Evolutionary conservation across 2,329 filamentous ascomycete species (phyloP).

Genomic region (Aspergillus bombycis): DNA sequence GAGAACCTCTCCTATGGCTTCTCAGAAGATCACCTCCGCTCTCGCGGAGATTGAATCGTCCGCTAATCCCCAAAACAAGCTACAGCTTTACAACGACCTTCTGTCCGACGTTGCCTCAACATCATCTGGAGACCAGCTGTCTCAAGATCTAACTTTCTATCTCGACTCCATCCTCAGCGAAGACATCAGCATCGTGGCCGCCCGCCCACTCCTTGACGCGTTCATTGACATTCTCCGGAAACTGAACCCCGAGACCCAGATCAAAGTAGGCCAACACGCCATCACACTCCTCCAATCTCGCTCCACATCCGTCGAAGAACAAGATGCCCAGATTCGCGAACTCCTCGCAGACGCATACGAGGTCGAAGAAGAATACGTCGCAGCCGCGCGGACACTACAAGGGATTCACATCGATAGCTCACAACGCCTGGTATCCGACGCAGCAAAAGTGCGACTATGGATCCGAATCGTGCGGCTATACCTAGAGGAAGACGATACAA

Average conservation of each 20-base stretch:
- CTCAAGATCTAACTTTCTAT: constrained; percentile 68
- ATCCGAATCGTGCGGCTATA: constrained; percentile 93
- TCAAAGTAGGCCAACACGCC: constrained; percentile 75
- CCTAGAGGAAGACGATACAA: constrained; percentile 90
- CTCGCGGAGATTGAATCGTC: constrained; percentile 56
- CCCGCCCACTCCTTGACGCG: constrained; percentile 68
- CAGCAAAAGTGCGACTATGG: constrained; percentile 84
- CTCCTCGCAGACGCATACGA: constrained; percentile 84
- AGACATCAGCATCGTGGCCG: constrained; percentile 73
- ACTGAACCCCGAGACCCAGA: constrained; percentile 61
- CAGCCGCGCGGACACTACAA: constrained; percentile 76
- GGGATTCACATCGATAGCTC: constrained; percentile 87
- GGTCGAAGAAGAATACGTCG: constrained; percentile 74
- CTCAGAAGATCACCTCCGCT: constrained; percentile 51
- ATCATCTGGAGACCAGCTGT: constrained; percentile 49
- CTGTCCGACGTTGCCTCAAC: constrained; percentile 58
- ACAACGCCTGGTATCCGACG: constrained; percentile 78
- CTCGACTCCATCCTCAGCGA: constrained; percentile 71
- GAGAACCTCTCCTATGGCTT: constrained; percentile 46
- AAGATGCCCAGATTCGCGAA: constrained; percentile 76
- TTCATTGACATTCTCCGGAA: constrained; percentile 69
- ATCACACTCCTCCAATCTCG: constrained; percentile 68
- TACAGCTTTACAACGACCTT: constrained; percentile 60
- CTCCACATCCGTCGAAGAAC: constrained; percentile 79
- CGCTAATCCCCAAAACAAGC: constrained; percentile 53